Conservation (phyloP, 139 green algal genomes). For the Limnomonas spitsbergensis region DNA sequence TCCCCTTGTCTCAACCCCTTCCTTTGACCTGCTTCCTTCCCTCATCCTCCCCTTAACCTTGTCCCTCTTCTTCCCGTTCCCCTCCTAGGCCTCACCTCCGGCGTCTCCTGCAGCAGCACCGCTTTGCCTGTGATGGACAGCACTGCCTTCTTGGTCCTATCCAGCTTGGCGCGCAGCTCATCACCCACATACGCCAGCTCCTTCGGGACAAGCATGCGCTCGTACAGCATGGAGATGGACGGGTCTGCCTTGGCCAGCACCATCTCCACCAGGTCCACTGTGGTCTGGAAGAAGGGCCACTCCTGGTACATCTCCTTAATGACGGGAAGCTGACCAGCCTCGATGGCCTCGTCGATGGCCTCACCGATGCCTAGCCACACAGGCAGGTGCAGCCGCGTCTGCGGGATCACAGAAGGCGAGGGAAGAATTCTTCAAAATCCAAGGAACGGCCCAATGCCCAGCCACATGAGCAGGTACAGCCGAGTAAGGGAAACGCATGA, state of each 20-base stretch:
- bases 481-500: too few relatives aligned
- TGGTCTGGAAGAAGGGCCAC: constrained; percentile 95
- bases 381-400: constrained; percentile 92
- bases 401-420: too few relatives aligned
- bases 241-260: constrained; percentile 94
- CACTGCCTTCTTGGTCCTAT: not conserved
- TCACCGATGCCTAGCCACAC: constrained; percentile 96
- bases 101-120: not conserved
- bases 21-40: too few relatives aligned
- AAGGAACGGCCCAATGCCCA: too few relatives aligned
- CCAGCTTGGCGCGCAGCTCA: not conserved
- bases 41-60: too few relatives aligned
- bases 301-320: constrained; percentile 40
- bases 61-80: too few relatives aligned
- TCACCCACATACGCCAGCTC: not conserved
- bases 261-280: constrained; percentile 98
- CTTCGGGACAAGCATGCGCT: not conserved
- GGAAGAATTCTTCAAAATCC: too few relatives aligned
- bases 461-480: too few relatives aligned
- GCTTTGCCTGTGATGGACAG: not conserved
- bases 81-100: too few relatives aligned
- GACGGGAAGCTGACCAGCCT: constrained; percentile 12
- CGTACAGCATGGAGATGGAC: constrained; percentile 58
- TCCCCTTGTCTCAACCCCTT: too few relatives aligned
- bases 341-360: constrained; percentile 61